A percentile compares a stretch with the other conserved stretches of the same genome.
Evolutionary conservation across 768 basidiomycete species (phyloP).

Genomic region (Suillus ampliporus): DNA sequence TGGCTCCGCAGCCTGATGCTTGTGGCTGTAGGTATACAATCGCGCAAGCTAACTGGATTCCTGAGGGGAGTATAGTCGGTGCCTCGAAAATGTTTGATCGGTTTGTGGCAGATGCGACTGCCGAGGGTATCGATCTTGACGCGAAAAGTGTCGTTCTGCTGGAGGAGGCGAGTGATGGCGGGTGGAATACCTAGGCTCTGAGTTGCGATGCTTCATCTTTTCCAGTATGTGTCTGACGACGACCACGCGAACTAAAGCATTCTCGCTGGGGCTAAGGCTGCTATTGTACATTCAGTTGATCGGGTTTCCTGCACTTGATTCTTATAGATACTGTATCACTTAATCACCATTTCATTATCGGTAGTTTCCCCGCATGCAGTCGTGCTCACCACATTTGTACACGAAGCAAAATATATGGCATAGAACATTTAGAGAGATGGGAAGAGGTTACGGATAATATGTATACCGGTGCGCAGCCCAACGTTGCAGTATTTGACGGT

Average conservation of each 20-base stretch:
- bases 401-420: too few relatives aligned
- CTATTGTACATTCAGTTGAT: not conserved
- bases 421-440: too few relatives aligned
- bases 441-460: too few relatives aligned
- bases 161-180: slow-evolving; percentile 27
- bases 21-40: slow-evolving; percentile 29
- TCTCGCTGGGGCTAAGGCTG: not conserved
- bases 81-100: slow-evolving; percentile 18
- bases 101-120: slow-evolving; percentile 23
- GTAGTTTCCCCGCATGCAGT: too few relatives aligned
- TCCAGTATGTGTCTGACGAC: not conserved
- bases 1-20: not conserved
- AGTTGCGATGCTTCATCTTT: not conserved
- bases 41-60: slow-evolving; percentile 35
- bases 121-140: slow-evolving; percentile 26
- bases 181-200: slow-evolving; percentile 18
- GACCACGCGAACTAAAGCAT: not conserved
- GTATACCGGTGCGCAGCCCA: too few relatives aligned
- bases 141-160: slow-evolving; percentile 23
- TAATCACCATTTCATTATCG: too few relatives aligned
- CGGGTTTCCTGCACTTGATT: not conserved
- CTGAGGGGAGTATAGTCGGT: slow-evolving; percentile 32
- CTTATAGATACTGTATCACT: not conserved
- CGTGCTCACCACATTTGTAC: not conserved
- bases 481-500: too few relatives aligned